These are phyloP conservation scores for Sphagnurus paluster DNA, from an alignment of 1,284 basidiomycete species.

Conservation along the genomic window DNA sequence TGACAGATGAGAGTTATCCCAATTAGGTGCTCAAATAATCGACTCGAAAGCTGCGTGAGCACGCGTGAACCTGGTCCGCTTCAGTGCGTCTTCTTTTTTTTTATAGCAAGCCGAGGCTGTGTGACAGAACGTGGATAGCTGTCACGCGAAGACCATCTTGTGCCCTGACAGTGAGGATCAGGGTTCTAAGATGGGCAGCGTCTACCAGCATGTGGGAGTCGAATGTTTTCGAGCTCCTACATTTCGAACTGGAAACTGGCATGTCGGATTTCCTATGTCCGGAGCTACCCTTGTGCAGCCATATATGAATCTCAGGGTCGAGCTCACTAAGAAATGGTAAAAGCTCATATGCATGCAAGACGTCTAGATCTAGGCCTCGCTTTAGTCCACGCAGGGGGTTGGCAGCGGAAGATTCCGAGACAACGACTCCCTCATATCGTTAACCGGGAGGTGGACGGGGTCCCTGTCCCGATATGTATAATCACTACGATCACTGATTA, in stretches of 20 bases:
- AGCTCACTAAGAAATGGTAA: conserved; percentile 10
- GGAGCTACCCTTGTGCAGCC: conserved; percentile 34
- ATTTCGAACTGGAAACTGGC: conserved; percentile 32
- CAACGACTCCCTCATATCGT: too few species aligned
- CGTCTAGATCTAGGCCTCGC: too few species aligned
- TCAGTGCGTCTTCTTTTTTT: conserved; percentile 22
- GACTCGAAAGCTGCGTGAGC: conserved; percentile 21
- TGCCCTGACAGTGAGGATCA: conserved; percentile 41
- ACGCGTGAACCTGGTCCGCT: conserved; percentile 26
- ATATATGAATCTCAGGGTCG: conserved; percentile 32
- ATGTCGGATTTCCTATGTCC: conserved; percentile 30
- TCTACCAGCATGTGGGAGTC: conserved; percentile 31
- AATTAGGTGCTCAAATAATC: conserved; percentile 26
- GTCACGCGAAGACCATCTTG: conserved; percentile 25
- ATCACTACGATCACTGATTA: too few species aligned
- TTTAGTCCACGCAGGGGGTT: too few species aligned
- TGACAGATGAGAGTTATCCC: conserved; percentile 35
- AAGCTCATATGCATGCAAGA: too few species aligned
- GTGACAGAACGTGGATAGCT: conserved; percentile 24
- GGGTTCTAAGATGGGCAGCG: conserved; percentile 20
- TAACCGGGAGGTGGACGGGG: too few species aligned
- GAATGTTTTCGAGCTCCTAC: conserved; percentile 28
- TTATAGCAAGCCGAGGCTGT: conserved; percentile 25
- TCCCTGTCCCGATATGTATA: too few species aligned
- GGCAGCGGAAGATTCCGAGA: too few species aligned